Conservation (phyloP, 257 asterid species). For the Ehretia macrophylla region DNA sequence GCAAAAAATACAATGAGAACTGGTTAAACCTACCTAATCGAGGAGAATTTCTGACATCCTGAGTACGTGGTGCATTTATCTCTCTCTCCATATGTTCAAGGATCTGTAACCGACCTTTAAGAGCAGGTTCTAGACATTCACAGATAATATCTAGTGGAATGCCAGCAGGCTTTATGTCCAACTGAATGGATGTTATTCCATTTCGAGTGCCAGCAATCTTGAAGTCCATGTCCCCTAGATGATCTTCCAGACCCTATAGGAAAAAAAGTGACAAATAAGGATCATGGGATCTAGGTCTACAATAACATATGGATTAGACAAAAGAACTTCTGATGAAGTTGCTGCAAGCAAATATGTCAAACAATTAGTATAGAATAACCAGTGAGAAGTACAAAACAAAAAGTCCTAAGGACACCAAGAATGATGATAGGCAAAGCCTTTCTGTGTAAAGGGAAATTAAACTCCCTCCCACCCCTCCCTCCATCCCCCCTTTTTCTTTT, state of each 20-base stretch:
- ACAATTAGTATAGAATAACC: too few species aligned
- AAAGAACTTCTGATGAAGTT: too few species aligned
- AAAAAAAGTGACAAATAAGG: conserved; percentile 7
- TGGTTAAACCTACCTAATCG: conserved; percentile 38
- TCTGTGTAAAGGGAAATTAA: too few species aligned
- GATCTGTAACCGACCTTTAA: conserved; percentile 71
- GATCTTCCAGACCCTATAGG: conserved; percentile 97
- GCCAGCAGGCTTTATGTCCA: conserved; percentile 98
- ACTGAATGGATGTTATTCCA: conserved; percentile 91
- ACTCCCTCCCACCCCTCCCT: too few species aligned
- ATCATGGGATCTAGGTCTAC: background rate
- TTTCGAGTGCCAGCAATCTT: conserved; percentile 93
- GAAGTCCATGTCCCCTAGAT: conserved; percentile 97
- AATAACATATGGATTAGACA: too few species aligned
- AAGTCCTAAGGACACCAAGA: too few species aligned
- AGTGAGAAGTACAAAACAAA: too few species aligned
- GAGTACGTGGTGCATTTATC: conserved; percentile 71
- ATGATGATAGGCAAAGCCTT: too few species aligned
- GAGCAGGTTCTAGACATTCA: conserved; percentile 74
- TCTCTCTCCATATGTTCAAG: conserved; percentile 89
- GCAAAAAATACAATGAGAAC: background rate
- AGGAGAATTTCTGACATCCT: conserved; percentile 71
- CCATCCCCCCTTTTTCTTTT: too few species aligned
- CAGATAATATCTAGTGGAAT: conserved; percentile 89
- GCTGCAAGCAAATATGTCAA: too few species aligned